Evolutionary conservation across 1,284 basidiomycete genomes (phyloP).

Genomic region (Apiotrichum laibachii): DNA sequence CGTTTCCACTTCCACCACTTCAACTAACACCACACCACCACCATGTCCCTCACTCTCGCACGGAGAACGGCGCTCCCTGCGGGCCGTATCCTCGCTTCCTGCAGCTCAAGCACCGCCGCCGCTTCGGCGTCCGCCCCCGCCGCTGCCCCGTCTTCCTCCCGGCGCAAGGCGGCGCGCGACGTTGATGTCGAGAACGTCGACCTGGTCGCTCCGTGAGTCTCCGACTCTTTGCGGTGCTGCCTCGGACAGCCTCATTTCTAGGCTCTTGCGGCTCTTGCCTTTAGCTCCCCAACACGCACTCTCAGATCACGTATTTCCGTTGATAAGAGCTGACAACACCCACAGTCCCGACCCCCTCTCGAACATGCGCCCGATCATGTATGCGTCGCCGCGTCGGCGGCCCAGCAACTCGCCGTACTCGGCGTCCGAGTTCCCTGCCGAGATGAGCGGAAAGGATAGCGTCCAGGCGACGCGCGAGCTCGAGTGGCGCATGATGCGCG

Average conservation of each 20-base stretch:
- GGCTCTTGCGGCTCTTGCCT: too few species aligned
- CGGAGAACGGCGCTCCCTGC: background rate
- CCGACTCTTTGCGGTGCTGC: background rate
- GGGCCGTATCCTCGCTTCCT: background rate
- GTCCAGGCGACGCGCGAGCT: constrained; percentile 39
- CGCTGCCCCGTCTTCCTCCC: background rate
- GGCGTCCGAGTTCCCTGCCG: constrained; percentile 38
- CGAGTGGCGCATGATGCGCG: constrained; percentile 39
- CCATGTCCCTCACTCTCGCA: background rate
- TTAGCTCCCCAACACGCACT: background rate
- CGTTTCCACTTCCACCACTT: too few species aligned
- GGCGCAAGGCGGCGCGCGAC: background rate
- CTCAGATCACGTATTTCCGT: background rate
- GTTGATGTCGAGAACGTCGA: constrained; percentile 25
- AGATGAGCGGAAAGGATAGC: constrained; percentile 7
- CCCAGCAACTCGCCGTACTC: constrained; percentile 42
- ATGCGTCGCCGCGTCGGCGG: constrained; percentile 33
- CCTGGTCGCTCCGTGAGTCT: constrained; percentile 46
- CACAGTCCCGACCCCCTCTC: constrained; percentile 45
- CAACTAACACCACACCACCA: background rate
- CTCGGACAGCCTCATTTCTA: too few species aligned
- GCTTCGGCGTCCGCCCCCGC: constrained; percentile 6
- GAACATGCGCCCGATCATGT: constrained; percentile 47
- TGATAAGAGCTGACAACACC: background rate
- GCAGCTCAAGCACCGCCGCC: background rate